Evolutionary conservation across 495 filamentous ascomycete species (phyloP).

Genomic region (Penicillium parvum): DNA sequence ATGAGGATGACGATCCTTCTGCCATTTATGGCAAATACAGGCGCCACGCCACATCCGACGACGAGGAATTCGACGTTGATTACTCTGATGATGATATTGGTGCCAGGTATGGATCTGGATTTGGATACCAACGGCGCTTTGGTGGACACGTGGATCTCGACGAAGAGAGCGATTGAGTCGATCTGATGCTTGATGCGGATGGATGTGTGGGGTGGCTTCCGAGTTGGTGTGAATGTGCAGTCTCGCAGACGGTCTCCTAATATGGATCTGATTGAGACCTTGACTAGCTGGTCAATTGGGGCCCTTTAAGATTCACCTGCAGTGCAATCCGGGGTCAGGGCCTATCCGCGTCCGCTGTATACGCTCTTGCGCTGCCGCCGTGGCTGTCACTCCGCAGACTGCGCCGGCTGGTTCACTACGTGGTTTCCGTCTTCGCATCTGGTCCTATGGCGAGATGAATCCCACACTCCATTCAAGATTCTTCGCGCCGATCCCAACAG

Average conservation of each 20-base stretch:
- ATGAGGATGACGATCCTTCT: constrained; percentile 49
- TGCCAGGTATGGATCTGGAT: constrained; percentile 13
- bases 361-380: not conserved
- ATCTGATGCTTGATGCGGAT: not conserved
- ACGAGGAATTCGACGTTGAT: constrained; percentile 53
- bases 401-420: no score
- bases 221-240: not conserved
- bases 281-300: no score
- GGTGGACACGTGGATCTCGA: constrained; percentile 31
- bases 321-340: no score
- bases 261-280: no score
- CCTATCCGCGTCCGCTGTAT: no score
- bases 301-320: no score
- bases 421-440: not conserved
- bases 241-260: no score
- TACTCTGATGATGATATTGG: constrained; percentile 45
- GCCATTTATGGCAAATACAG: constrained; percentile 46
- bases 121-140: constrained; percentile 19
- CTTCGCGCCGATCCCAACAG: no score
- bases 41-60: constrained; percentile 41
- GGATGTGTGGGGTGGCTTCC: not conserved
- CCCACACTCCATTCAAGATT: not conserved
- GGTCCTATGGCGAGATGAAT: not conserved
- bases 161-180: constrained; percentile 26
- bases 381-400: not conserved